Conservation (phyloP, 148 eudicot genomes). For the Vaccinium vitisidaea region DNA sequence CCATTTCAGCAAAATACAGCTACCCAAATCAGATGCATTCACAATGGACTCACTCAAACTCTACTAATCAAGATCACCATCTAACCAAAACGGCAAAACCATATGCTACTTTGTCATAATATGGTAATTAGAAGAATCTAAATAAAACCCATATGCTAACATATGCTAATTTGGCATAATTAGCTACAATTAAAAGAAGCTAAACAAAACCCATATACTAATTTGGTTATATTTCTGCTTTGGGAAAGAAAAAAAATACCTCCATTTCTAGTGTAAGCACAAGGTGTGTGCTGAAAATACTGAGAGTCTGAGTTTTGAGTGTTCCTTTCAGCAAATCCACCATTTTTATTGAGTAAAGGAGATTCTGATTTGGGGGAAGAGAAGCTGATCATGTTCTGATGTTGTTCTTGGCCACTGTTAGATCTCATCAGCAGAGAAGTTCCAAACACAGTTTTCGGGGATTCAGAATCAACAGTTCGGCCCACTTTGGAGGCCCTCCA, state of each 20-base stretch:
- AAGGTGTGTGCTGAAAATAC: constrained; percentile 27
- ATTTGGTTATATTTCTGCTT: not conserved
- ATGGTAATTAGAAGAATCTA: no score
- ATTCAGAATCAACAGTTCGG: constrained; percentile 31
- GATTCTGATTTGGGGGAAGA: constrained; percentile 46
- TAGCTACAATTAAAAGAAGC: not conserved
- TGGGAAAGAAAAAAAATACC: constrained; percentile 25
- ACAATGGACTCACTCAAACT: not conserved
- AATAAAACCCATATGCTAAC: not conserved
- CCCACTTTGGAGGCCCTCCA: constrained; percentile 37
- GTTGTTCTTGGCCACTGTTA: constrained; percentile 26
- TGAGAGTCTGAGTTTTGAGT: constrained; percentile 30
- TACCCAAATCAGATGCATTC: not conserved
- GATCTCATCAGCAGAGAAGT: constrained; percentile 38
- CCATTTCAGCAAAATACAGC: not conserved
- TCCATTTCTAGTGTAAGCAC: constrained; percentile 33
- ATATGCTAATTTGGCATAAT: constrained; percentile 6
- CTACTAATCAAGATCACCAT: not conserved
- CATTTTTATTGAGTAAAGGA: constrained; percentile 30
- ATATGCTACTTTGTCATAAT: no score
- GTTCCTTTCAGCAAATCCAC: constrained; percentile 28
- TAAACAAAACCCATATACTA: not conserved
- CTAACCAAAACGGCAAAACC: no score
- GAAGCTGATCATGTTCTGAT: constrained; percentile 60
- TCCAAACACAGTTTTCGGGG: constrained; percentile 11